These are phyloP conservation scores for Fusarium setosum DNA, from an alignment of 2,329 filamentous ascomycete genomes.

Conservation along the genomic window DNA sequence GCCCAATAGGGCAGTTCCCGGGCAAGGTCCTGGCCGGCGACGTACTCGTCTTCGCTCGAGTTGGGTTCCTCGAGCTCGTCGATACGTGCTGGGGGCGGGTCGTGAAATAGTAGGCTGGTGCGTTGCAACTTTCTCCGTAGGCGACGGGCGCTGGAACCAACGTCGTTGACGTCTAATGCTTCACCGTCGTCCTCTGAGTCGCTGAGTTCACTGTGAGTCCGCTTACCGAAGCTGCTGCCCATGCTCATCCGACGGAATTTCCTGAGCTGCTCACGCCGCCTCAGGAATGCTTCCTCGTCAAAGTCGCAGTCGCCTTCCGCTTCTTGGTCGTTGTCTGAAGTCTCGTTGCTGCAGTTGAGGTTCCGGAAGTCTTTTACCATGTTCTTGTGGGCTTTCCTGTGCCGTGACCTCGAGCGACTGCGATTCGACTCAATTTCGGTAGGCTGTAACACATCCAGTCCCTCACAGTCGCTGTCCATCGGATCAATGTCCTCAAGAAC, in stretches of 20 bases:
- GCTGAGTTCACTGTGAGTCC: slow-evolving; percentile 65
- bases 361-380: slow-evolving; percentile 59
- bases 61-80: slow-evolving; percentile 66
- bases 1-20: slow-evolving; percentile 63
- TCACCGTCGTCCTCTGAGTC: slow-evolving; percentile 59
- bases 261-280: slow-evolving; percentile 55
- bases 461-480: slow-evolving; percentile 58
- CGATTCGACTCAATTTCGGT: slow-evolving; percentile 60
- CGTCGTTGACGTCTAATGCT: slow-evolving; percentile 54
- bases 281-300: slow-evolving; percentile 53
- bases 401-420: slow-evolving; percentile 54
- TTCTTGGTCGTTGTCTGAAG: slow-evolving; percentile 50
- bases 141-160: slow-evolving; percentile 60
- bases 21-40: slow-evolving; percentile 55
- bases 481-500: slow-evolving; percentile 60
- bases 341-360: slow-evolving; percentile 57
- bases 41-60: slow-evolving; percentile 58
- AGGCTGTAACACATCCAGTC: slow-evolving; percentile 56
- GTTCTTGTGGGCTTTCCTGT: slow-evolving; percentile 53
- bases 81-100: slow-evolving; percentile 62
- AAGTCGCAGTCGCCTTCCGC: slow-evolving; percentile 49
- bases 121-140: slow-evolving; percentile 60
- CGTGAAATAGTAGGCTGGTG: slow-evolving; percentile 60
- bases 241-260: slow-evolving; percentile 60
- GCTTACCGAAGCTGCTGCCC: slow-evolving; percentile 66